Evolutionary conservation across 1,284 basidiomycete genomes (phyloP), one percentile per base, ranked within the genome.

Genomic region (Schizopora paradoxa): DNA sequence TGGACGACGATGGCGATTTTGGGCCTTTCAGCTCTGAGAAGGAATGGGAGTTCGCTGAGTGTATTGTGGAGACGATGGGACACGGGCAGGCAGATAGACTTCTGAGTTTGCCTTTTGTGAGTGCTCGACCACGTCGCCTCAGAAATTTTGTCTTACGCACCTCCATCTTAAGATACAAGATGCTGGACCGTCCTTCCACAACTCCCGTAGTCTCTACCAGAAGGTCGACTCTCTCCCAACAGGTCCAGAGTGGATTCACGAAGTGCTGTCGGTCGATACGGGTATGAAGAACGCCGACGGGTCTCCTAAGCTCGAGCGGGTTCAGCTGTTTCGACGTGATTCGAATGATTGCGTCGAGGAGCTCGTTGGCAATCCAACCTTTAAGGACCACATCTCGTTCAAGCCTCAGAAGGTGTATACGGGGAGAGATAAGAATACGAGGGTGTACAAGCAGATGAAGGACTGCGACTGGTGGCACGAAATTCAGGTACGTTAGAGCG

Each of bases 251-350:
- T 51, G 49, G 49, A 31, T 35, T 7, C n/a, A n/a, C n/a, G n/a
- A n/a, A n/a, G n/a, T n/a, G n/a, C n/a, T n/a, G n/a, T n/a, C n/a
- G n/a, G n/a, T n/a, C n/a, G 29, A 28, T 7, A 36, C 32, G 21
- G 27, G 8, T 11, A 31, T 51, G 11, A 25, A 11, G 5, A 43
- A 48, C 33, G 34, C 28, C 11, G 43, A 51, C 27, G 35, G 40
- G 1, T 43, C 46, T 4, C 32, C 33, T 8, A 33, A 51, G 22
- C 5, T 22, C 2, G 46, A 51, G n/a, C 23, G 48, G 4, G 28
- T 51, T 5, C 43, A 47, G 16, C 48, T 41, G 26, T 31, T n/a
- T n/a, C n/a, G n/a, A n/a, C n/a, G 46, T 2, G 29, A 51, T 21
- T 25, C 43, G 3, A 18, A 44, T 5, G 31, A 48, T 2, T 45